Conservation (phyloP, 129 eudicot genomes). For the Escallonia herrerae region DNA sequence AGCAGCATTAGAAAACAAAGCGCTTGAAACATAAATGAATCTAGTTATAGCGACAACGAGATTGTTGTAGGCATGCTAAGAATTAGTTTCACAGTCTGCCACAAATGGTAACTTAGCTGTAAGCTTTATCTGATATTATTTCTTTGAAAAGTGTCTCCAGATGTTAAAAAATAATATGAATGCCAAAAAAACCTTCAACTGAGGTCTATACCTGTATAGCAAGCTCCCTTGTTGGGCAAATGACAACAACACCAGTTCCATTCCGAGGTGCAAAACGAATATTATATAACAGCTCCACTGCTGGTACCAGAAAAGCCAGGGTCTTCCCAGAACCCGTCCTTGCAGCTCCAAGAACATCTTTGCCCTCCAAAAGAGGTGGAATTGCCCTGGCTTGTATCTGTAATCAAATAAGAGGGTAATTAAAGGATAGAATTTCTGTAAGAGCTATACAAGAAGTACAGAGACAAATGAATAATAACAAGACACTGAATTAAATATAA, state of each 20-base stretch:
- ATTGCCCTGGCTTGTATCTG: constrained; percentile 80
- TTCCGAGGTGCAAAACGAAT: constrained; percentile 64
- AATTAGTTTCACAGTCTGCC: too few species aligned
- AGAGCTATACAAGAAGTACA: too few species aligned
- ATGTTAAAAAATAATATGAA: neutral
- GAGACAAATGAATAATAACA: too few species aligned
- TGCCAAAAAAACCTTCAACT: neutral
- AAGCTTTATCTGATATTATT: too few species aligned
- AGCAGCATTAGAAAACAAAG: too few species aligned
- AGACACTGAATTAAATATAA: too few species aligned
- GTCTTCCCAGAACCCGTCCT: constrained; percentile 96
- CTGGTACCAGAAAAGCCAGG: constrained; percentile 82
- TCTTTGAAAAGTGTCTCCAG: too few species aligned
- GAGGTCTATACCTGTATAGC: constrained; percentile 70
- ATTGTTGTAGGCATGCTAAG: too few species aligned
- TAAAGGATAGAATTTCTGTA: neutral
- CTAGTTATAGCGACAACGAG: too few species aligned
- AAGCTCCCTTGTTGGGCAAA: constrained; percentile 92
- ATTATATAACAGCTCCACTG: constrained; percentile 65
- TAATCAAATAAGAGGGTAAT: constrained; percentile 4
- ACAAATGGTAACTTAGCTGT: too few species aligned
- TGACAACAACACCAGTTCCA: constrained; percentile 80
- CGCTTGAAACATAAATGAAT: too few species aligned
- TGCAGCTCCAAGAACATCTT: constrained; percentile 96
- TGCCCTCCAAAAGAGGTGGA: constrained; percentile 78